Base-by-base conservation (phyloP, 1,139 yeast species). In the Yamadazyma membranifaciens region DNA sequence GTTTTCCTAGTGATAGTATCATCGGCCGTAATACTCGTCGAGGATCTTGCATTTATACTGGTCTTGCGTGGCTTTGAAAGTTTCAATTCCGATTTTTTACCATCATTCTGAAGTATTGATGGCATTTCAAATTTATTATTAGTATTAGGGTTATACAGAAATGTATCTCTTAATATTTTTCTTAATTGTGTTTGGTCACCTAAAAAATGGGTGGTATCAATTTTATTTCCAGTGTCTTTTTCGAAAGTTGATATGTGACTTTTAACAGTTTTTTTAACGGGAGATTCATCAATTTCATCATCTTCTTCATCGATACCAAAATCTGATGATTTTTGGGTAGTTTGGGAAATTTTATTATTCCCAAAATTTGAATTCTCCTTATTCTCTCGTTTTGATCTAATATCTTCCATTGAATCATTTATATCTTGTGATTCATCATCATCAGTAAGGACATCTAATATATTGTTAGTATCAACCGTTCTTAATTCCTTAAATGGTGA, bases 211-310 rank as follows among this genome's bases (percentile, higher is more conserved):
- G 31, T 26, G 3, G 9, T 35, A 6, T 30, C 28, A 29, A 37
- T 37, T 11, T 31, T 13, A 12, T 10, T 27, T 5, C 15, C 22
- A 9, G 30, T 24, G 6, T 20, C 13, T 14, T 38, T 44, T 2
- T 37, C 17, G 12, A 31, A 20, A n/a, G n/a, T n/a, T 20, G 24
- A 20, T 20, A 20, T 6, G 7, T 20, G 24, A 5, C 24, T 20
- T 20, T 20, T 20, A 7, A 7, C 5, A 13, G 16, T 26, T 3
- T 15, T 24, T 32, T 66, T 68, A 4, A 67, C 57, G 2, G 76
- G 76, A 2, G 75, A 69, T 44, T 71, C 77, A 36, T 69, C 75
- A 15, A 71, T 60, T 31, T 66, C 73, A 36, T 67, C 73, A 26
- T 65, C 71, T n/a, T 57, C 58, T n/a, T 55, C 59, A 30, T 59